These are phyloP conservation scores for Xanthoconium separans DNA, from an alignment of 1,284 basidiomycete species.

Conservation along the genomic window DNA sequence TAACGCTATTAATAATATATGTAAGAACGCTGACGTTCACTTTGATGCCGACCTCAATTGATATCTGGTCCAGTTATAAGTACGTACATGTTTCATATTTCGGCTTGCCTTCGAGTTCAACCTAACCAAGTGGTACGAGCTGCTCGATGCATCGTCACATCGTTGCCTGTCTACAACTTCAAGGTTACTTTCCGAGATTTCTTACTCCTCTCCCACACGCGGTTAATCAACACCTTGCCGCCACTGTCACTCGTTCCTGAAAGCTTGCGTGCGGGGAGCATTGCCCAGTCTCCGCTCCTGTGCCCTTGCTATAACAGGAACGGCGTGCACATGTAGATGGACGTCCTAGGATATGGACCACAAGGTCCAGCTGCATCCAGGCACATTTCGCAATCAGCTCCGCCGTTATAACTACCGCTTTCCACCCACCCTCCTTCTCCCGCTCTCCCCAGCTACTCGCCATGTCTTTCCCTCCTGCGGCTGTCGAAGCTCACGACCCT, in stretches of 20 bases:
- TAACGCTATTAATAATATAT: neutral
- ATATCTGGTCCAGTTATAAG: no score
- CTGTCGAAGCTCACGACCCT: conserved; percentile 19
- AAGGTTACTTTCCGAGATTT: no score
- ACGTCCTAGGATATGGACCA: neutral
- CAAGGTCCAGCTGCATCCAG: neutral
- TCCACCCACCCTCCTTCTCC: neutral
- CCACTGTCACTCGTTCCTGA: neutral
- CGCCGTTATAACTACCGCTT: conserved; percentile 9
- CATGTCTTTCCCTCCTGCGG: conserved; percentile 23
- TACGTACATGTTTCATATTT: no score
- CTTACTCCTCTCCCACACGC: no score
- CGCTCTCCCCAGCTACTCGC: neutral
- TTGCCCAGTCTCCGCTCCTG: neutral
- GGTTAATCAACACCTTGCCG: neutral
- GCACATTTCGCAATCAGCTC: neutral
- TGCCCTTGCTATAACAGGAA: neutral
- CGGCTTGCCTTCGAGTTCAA: no score
- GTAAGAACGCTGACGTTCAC: no score
- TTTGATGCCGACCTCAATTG: no score
- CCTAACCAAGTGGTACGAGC: no score
- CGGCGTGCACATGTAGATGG: neutral
- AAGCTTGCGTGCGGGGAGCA: no score
- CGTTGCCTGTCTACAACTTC: no score
- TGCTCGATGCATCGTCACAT: no score